These are phyloP conservation scores for Stemphylium beticola DNA, from an alignment of 2,329 filamentous ascomycete species.

Conservation along the genomic window DNA sequence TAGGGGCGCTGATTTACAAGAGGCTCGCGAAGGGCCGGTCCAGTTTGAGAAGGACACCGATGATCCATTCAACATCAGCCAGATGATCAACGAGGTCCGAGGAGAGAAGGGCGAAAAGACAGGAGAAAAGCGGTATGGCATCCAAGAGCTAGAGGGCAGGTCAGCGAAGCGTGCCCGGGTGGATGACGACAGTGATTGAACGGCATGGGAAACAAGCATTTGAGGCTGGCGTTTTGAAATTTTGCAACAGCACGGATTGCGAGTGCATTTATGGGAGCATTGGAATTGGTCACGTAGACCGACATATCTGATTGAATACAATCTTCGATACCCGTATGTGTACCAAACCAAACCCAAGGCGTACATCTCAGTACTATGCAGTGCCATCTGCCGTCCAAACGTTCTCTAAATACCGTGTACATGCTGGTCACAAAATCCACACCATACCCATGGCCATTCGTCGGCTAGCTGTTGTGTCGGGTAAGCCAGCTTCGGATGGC, in stretches of 20 bases:
- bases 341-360: not conserved
- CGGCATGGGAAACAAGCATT: not conserved
- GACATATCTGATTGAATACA: not conserved
- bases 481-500: constrained; percentile 20
- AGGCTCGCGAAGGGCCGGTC: constrained; percentile 88
- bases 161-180: constrained; percentile 75
- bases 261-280: constrained; percentile 7
- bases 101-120: constrained; percentile 61
- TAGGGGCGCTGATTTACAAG: constrained; percentile 81
- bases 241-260: not conserved
- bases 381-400: not conserved
- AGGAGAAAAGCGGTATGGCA: constrained; percentile 75
- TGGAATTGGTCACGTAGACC: constrained; percentile 1
- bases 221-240: constrained; percentile 6
- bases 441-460: not conserved
- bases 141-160: constrained; percentile 66
- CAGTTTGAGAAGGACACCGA: constrained; percentile 90
- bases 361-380: not conserved
- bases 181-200: constrained; percentile 67
- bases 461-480: not conserved
- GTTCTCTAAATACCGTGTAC: not conserved
- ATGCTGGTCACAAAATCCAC: not conserved
- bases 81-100: constrained; percentile 83
- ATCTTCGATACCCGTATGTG: not conserved
- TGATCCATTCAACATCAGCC: constrained; percentile 94